phyloP scores from a whole-genome alignment of 768 basidiomycete species.

The Phlebiopsis gigantea region DNA sequence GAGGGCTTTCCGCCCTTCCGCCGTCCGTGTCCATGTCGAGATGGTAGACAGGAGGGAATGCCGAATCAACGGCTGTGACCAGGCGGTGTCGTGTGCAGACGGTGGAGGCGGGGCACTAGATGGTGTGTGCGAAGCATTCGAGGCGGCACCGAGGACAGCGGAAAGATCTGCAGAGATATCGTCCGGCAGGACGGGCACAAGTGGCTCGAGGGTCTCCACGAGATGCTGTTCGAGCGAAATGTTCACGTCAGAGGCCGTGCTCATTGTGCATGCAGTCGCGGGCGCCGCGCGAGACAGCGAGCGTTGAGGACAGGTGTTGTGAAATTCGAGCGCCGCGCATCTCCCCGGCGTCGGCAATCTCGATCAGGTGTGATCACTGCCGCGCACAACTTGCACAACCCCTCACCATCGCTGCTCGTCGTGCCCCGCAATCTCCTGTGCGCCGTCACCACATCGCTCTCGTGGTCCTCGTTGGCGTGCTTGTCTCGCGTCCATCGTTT shows the following conservation, averaged over 20 bases:
- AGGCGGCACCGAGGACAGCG: conserved; percentile 29
- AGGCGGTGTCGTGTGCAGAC: neutral
- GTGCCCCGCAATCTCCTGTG: neutral
- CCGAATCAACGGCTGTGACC: conserved; percentile 42
- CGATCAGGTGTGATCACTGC: neutral
- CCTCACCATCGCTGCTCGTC: neutral
- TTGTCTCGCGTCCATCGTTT: neutral
- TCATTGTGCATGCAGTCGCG: neutral
- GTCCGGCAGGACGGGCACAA: conserved; percentile 41
- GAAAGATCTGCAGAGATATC: conserved; percentile 38
- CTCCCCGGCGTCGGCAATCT: neutral
- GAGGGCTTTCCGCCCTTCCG: conserved; percentile 35
- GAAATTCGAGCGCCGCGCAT: conserved; percentile 2
- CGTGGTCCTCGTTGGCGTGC: too few species aligned
- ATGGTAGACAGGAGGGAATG: conserved; percentile 53
- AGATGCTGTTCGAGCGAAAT: conserved; percentile 70
- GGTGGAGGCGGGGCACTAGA: neutral
- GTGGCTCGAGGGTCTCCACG: conserved; percentile 37
- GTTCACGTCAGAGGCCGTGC: conserved; percentile 34
- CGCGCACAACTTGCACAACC: neutral
- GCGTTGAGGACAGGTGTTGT: neutral
- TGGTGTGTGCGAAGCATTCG: neutral
- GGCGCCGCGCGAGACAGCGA: neutral
- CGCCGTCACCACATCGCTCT: neutral
- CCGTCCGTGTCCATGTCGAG: conserved; percentile 65